A percentile compares a stretch with the other conserved stretches of the same genome.
phyloP scores from a whole-genome alignment of 2,329 filamentous ascomycete genomes.

The Neurospora crassa region DNA sequence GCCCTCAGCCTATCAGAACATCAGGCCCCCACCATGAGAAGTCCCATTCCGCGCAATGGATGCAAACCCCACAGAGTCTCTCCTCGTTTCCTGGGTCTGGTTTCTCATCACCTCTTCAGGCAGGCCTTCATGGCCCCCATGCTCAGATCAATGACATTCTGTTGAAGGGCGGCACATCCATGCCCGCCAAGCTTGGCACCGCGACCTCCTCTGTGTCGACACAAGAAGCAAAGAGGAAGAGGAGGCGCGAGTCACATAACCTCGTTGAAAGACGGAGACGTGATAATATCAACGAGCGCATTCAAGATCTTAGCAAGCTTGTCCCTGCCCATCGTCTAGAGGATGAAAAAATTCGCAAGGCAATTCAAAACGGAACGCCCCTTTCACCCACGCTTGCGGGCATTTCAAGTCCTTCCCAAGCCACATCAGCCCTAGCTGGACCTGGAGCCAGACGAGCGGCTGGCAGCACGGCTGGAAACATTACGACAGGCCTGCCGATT shows the following conservation, averaged over 20 bases:
- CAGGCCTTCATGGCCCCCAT: conserved; percentile 46
- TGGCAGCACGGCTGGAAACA: conserved; percentile 61
- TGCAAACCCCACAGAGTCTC: conserved; percentile 73
- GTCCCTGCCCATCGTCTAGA: conserved; percentile 88
- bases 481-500: conserved; percentile 83
- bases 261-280: conserved; percentile 87
- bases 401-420: conserved; percentile 58
- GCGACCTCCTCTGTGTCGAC: conserved; percentile 51
- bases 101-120: conserved; percentile 71
- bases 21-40: conserved; percentile 63
- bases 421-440: conserved; percentile 80
- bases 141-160: conserved; percentile 83
- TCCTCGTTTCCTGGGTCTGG: conserved; percentile 84
- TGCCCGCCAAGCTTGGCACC: conserved; percentile 72
- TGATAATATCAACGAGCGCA: conserved; percentile 98
- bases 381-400: conserved; percentile 73
- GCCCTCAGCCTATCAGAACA: conserved; percentile 68
- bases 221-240: conserved; percentile 87
- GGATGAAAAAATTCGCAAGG: conserved; percentile 93
- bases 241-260: conserved; percentile 90
- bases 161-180: conserved; percentile 76
- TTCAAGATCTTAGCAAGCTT: conserved; percentile 89
- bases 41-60: conserved; percentile 81
- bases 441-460: conserved; percentile 74
- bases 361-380: conserved; percentile 85